phyloP scores from a whole-genome alignment of 75 land plant genomes.

The Gnetum montanum region DNA sequence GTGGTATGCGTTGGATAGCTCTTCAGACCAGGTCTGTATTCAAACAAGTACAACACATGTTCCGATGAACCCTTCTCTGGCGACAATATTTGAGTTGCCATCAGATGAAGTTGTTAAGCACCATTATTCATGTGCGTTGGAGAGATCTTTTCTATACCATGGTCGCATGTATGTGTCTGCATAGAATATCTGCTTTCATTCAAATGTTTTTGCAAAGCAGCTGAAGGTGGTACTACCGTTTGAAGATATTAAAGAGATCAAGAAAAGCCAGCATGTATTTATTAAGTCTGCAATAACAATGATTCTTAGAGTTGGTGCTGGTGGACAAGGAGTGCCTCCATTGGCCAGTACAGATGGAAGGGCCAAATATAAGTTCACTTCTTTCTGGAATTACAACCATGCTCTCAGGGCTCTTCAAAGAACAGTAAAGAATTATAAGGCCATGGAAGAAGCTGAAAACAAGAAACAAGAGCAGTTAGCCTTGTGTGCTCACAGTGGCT shows the following conservation, averaged over 20 bases:
- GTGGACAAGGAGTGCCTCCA: conserved; percentile 99
- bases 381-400: conserved; percentile 99
- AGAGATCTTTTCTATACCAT: conserved; percentile 96
- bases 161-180: conserved; percentile 98
- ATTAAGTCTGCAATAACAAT: conserved; percentile 97
- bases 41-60: conserved; percentile 50
- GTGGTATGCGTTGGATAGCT: conserved; percentile 79
- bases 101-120: conserved; percentile 90
- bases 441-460: conserved; percentile 66
- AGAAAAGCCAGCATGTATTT: conserved; percentile 90
- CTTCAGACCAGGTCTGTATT: conserved; percentile 98
- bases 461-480: conserved; percentile 59
- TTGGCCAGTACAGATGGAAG: conserved; percentile 92
- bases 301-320: conserved; percentile 86
- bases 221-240: conserved; percentile 96
- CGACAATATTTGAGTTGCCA: conserved; percentile 74
- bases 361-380: conserved; percentile 96
- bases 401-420: conserved; percentile 67
- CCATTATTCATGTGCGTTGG: conserved; percentile 97
- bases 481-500: conserved; percentile 77
- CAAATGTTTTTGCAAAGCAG: conserved; percentile 98
- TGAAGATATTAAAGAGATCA: conserved; percentile 95
- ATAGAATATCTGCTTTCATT: conserved; percentile 97
- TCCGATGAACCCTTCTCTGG: conserved; percentile 55
- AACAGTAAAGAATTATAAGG: conserved; percentile 50